Base-by-base conservation (phyloP, 1,284 basidiomycete genomes). In the Ganoderma leucocontextum region DNA sequence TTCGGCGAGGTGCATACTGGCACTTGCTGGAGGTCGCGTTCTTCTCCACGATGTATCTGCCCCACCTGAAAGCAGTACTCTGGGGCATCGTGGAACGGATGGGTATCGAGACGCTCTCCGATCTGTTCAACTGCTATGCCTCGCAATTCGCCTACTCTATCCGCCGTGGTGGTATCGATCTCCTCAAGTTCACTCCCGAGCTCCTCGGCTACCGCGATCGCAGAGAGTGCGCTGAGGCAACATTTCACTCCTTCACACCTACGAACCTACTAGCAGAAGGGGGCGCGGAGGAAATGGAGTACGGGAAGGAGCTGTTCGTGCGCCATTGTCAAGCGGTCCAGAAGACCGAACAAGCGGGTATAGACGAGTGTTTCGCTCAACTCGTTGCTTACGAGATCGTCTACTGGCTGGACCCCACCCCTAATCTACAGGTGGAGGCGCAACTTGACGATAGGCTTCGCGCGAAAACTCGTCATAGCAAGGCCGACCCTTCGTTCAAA, bases 1-100 rank as follows among this genome's bases (percentile, higher is more conserved):
- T 94, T 13, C 88, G 97, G n/a, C 87, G 93, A n/a, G 91, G 90
- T 0, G 88, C 95, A 1, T 95, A 97, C 75, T 96, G 93, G 87
- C 91, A 97, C 78, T 79, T 99, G 44, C 83, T 98, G 67, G 95
- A 96, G 77, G 86, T 89, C 60, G 89, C 82, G 72, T 83, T 86
- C 52, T 80, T 82, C 73, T 81, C 80, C 13, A 74, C 81, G 15
- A 73, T 75, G 22, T 93, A 91, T 75, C 81, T 85, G 9, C 76
- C 75, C 7, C 91, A 95, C 73, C 87, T 96, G 47, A 87, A 91
- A 72, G 81, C 85, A 1, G 84, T 94, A 25, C 82, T 98, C 19
- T 76, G 77, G 10, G 88, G 87, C 4, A 89, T 93, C 13, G 87
- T 94, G 0, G 75, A 82, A 36, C 85, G 90, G 10, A 84, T 99